Evolutionary conservation across 1,284 basidiomycete genomes (phyloP).

Genomic region (Violaceomyces palustris): DNA sequence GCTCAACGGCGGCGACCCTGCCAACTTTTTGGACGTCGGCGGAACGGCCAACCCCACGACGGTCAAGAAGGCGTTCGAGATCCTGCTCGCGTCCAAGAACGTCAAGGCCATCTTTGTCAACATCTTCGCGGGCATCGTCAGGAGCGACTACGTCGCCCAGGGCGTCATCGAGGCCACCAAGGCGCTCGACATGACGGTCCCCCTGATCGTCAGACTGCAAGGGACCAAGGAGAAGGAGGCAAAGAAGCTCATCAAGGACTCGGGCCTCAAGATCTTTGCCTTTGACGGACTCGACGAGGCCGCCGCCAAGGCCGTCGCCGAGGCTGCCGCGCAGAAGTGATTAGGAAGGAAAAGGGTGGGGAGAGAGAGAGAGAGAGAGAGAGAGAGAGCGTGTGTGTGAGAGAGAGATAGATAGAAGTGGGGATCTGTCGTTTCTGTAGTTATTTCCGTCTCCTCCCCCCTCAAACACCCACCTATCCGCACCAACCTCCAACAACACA

Average conservation of each 20-base stretch:
- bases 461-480: too few species aligned
- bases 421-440: too few species aligned
- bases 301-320: conserved; percentile 31
- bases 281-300: conserved; percentile 33
- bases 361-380: too few species aligned
- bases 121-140: conserved; percentile 76
- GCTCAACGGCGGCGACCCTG: conserved; percentile 67
- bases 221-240: conserved; percentile 95
- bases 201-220: conserved; percentile 88
- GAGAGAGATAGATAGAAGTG: too few species aligned
- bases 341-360: conserved; percentile 1
- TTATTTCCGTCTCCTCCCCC: too few species aligned
- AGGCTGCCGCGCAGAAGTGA: too few species aligned
- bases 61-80: conserved; percentile 98
- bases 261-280: conserved; percentile 66
- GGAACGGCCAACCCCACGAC: conserved; percentile 95
- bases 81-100: conserved; percentile 80
- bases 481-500: too few species aligned
- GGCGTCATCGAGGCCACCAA: conserved; percentile 97
- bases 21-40: conserved; percentile 98
- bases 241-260: conserved; percentile 70
- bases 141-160: conserved; percentile 70
- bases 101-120: conserved; percentile 99
- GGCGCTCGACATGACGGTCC: conserved; percentile 78
- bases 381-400: too few species aligned